Percentiles rank a stretch among this genome's conserved stretches.
Evolutionary conservation across 176 grass and related monocot genomes (phyloP).

Genomic region (Panicum miliaceum): DNA sequence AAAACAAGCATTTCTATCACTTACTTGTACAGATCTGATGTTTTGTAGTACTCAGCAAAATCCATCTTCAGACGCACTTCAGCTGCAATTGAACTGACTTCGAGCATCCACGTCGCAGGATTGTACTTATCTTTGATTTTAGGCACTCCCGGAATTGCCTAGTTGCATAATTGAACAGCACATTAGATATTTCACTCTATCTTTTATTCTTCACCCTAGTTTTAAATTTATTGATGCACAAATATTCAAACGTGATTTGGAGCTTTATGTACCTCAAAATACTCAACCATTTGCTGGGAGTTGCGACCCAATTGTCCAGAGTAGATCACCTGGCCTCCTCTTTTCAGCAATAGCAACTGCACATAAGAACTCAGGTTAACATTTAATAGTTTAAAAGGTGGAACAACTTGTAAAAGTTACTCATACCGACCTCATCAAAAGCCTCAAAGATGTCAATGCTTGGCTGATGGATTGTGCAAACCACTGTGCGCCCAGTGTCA

Average conservation of each 20-base stretch:
- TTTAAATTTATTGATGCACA: not conserved
- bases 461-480: conserved; percentile 98
- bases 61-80: conserved; percentile 88
- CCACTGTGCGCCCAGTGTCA: conserved; percentile 93
- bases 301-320: conserved; percentile 80
- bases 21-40: conserved; percentile 81
- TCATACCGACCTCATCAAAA: conserved; percentile 82
- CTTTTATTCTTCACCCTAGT: not conserved
- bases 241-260: not conserved
- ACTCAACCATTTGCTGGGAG: conserved; percentile 87
- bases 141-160: conserved; percentile 93
- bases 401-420: conserved; percentile 24
- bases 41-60: conserved; percentile 77
- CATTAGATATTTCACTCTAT: conserved; percentile 12
- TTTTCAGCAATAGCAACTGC: conserved; percentile 90
- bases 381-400: conserved; percentile 7
- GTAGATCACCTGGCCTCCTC: conserved; percentile 98
- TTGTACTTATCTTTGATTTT: conserved; percentile 99
- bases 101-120: conserved; percentile 97
- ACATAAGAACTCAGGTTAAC: not conserved
- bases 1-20: conserved; percentile 17
- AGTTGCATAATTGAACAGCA: conserved; percentile 32
- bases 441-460: conserved; percentile 99
- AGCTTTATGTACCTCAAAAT: conserved; percentile 78
- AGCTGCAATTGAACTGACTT: conserved; percentile 83